Evolutionary conservation across 371 early-diverging fungal species (phyloP).

Genomic region (Lichtheimia ramosa): DNA sequence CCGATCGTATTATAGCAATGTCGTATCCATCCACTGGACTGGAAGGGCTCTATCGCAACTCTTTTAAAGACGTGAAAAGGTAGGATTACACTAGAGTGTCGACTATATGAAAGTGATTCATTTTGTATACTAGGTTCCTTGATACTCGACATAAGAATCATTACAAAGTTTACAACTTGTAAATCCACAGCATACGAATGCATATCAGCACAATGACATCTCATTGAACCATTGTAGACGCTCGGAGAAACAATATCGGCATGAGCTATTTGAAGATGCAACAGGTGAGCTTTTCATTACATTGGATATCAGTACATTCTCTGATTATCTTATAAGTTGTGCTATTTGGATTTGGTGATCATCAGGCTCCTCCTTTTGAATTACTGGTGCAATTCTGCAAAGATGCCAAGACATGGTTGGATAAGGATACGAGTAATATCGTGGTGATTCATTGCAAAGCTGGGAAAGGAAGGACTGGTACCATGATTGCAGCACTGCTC

Average conservation of each 20-base stretch:
- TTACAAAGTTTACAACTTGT: constrained; percentile 76
- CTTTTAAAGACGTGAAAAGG: constrained; percentile 59
- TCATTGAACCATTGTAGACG: constrained; percentile 30
- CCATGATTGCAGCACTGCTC: constrained; percentile 63
- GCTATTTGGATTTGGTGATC: constrained; percentile 65
- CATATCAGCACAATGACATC: too few species aligned
- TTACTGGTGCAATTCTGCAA: constrained; percentile 54
- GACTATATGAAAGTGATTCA: neutral
- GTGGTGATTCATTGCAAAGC: constrained; percentile 80
- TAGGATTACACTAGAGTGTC: constrained; percentile 7
- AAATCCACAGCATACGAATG: constrained; percentile 14
- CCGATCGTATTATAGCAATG: constrained; percentile 69
- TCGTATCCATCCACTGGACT: constrained; percentile 62
- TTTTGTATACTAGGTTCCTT: constrained; percentile 51
- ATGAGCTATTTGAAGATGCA: constrained; percentile 25
- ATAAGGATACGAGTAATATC: constrained; percentile 41
- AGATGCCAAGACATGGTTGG: constrained; percentile 62
- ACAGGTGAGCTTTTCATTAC: neutral
- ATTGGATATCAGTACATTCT: too few species aligned
- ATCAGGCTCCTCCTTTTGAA: constrained; percentile 66
- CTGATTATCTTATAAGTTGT: too few species aligned
- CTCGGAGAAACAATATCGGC: constrained; percentile 54
- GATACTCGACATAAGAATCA: constrained; percentile 52
- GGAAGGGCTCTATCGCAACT: constrained; percentile 70
- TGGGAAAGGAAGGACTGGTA: constrained; percentile 79